Evolutionary conservation across 2,329 filamentous ascomycete genomes (phyloP), one percentile per base, ranked within the genome.

Genomic region (Hortaea werneckii): DNA sequence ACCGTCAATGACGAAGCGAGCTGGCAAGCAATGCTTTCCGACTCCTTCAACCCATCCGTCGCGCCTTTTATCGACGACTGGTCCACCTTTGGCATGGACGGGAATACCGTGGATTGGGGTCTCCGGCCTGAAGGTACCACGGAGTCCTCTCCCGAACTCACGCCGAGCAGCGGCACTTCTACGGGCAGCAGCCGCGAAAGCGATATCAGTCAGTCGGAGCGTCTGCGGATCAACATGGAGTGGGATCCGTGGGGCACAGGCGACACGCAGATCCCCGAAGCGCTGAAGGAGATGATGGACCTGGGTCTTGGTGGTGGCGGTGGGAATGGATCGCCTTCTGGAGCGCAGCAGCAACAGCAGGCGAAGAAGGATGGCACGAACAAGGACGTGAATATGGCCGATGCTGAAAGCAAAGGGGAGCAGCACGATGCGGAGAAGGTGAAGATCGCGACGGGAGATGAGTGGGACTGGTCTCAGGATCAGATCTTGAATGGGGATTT

Each of bases 171-270:
- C 43, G 50, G 51, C 26, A 41, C 43, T 5, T 28, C 40, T 6
- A 13, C 39, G 11, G 56, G 51, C 12, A 67, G 52, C 58, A 67
- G 52, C 60, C 58, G 60, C 20, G 62, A 61, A 40, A 69, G 65
- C 39, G 69, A 72, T 44, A 66, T 71, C 20, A 65, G 60, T 13
- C 64, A 68, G 51, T 64, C 64, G 45, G 67, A 69, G 51, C 64
- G 65, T 29, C 52, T 70, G 7, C 53, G 60, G 29, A 67, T 70
- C 54, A 65, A 60, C 43, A 51, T 70, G 20, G 58, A 54, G 42
- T 58, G 56, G 50, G 57, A 59, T 43, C 43, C 54, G 27, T 57
- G 51, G 34, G 53, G 63, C 42, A 55, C 65, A 43, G 63, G 61
- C 37, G 62, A 63, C 27, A 55, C 50, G 4, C 59, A 45, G 11